Evolutionary conservation across 495 filamentous ascomycete genomes (phyloP).

Genomic region (Aspergillus ostianus): DNA sequence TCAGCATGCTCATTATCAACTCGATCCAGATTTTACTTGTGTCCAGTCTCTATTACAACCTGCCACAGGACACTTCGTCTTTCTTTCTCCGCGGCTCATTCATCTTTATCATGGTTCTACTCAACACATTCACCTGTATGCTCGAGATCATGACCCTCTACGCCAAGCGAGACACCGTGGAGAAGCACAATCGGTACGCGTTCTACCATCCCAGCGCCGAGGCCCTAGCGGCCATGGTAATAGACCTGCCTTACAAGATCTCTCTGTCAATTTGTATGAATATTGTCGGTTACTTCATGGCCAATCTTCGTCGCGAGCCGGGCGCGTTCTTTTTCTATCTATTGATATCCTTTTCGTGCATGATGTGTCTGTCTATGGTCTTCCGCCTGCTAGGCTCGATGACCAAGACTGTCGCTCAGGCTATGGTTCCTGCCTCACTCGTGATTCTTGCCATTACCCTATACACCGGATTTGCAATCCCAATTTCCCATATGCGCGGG

Average conservation of each 20-base stretch:
- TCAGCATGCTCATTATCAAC: too few species aligned
- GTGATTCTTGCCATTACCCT: constrained; percentile 30
- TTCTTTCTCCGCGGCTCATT: constrained; percentile 75
- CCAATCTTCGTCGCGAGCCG: constrained; percentile 35
- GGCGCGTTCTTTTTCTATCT: constrained; percentile 51
- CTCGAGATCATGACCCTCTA: constrained; percentile 63
- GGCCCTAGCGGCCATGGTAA: constrained; percentile 50
- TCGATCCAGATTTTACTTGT: too few species aligned
- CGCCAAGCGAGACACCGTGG: constrained; percentile 55
- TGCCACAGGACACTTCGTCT: constrained; percentile 55
- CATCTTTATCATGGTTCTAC: constrained; percentile 78
- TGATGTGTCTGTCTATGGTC: constrained; percentile 41
- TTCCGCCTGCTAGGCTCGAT: constrained; percentile 33
- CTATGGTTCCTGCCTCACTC: constrained; percentile 29
- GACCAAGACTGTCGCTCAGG: constrained; percentile 31
- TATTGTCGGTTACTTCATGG: constrained; percentile 49
- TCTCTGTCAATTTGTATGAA: constrained; percentile 32
- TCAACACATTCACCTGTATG: constrained; percentile 76
- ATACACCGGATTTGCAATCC: constrained; percentile 34
- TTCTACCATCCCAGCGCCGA: constrained; percentile 60
- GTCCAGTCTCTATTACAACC: constrained; percentile 72
- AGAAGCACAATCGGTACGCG: constrained; percentile 58
- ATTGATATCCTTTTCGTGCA: constrained; percentile 43
- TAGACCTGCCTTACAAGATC: constrained; percentile 55
- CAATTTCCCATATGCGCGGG: constrained; percentile 28